Base-by-base conservation (phyloP, 805 yeast genomes). In the Saturnispora ahearnii region DNA sequence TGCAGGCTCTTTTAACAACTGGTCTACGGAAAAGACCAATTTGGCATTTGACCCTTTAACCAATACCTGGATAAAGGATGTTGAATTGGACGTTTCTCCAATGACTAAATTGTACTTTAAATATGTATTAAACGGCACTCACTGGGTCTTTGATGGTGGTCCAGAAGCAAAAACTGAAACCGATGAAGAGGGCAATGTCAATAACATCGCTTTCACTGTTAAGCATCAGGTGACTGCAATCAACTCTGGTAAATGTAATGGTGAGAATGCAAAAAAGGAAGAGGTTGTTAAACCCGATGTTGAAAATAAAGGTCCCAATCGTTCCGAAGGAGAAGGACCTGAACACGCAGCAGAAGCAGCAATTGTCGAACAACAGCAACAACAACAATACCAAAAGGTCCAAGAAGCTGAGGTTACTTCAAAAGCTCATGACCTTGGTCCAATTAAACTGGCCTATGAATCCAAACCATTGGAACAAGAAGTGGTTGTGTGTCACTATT, bases 61-160 rank as follows among this genome's bases (percentile, higher is more conserved):
- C 3, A 48, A 48, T n/a, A 31, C 37, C 11, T 51, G 55, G 54
- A 24, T 29, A 5, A 38, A 43, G 7, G 33, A 43, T 3, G 38
- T 45, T 3, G 38, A 46, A n/a, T 33, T 41, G 1, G 46, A 44
- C 8, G 44, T 13, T 3, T 45, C 42, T 5, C 45, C 45, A n/a
- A 13, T 28, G 18, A 31, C 46, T 2, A 59, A 59, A 43, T 44
- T 61, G 36, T 41, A 50, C 18, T 65, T 62, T 53, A 65, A 65
- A 44, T 65, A 60, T 46, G 62, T 65, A 5, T 54, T 59, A 18
- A 55, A 63, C 47, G 60, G 55, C 1, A 31, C 45, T 3, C 50
- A 54, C 11, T 65, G 69, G 69, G 48, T 62, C 12, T 60, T 61
- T 50, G 59, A 62, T 49, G 38, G 36, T 6, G 15, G 45, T 9